These are phyloP conservation scores for Peribolospora kevripleyi DNA, from an alignment of 768 basidiomycete genomes.

Conservation along the genomic window DNA sequence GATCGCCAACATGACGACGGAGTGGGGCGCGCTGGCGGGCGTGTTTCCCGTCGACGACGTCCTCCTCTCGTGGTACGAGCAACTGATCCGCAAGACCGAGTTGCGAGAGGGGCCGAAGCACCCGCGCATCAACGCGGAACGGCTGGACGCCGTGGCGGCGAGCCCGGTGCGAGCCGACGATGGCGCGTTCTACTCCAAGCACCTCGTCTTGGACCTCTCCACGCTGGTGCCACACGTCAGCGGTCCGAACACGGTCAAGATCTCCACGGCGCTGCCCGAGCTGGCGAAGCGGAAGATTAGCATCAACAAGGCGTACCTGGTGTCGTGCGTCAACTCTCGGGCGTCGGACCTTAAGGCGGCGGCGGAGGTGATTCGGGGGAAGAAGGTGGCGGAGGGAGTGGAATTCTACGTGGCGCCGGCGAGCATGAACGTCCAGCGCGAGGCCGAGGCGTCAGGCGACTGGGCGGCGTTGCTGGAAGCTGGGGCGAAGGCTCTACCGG, in stretches of 20 bases:
- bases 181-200: constrained; percentile 56
- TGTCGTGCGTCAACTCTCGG: constrained; percentile 92
- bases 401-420: constrained; percentile 97
- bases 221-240: constrained; percentile 87
- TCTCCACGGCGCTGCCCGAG: constrained; percentile 76
- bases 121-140: constrained; percentile 53
- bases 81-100: constrained; percentile 44
- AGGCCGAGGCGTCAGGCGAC: constrained; percentile 59
- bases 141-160: constrained; percentile 40
- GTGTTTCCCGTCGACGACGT: constrained; percentile 78
- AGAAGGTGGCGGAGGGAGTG: constrained; percentile 52
- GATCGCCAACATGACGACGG: constrained; percentile 99
- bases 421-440: constrained; percentile 69
- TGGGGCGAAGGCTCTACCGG: constrained; percentile 76
- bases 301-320: constrained; percentile 93
- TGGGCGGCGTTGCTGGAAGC: constrained; percentile 70
- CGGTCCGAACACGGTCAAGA: constrained; percentile 91
- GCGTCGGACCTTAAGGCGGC: constrained; percentile 84
- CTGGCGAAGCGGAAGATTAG: constrained; percentile 46
- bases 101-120: constrained; percentile 32
- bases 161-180: constrained; percentile 38
- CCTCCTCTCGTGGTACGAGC: constrained; percentile 66
- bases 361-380: constrained; percentile 59
- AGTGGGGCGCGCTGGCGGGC: constrained; percentile 93
- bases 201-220: constrained; percentile 73